Evolutionary conservation across 2,329 filamentous ascomycete genomes (phyloP).

Genomic region (Fusarium annulatum): DNA sequence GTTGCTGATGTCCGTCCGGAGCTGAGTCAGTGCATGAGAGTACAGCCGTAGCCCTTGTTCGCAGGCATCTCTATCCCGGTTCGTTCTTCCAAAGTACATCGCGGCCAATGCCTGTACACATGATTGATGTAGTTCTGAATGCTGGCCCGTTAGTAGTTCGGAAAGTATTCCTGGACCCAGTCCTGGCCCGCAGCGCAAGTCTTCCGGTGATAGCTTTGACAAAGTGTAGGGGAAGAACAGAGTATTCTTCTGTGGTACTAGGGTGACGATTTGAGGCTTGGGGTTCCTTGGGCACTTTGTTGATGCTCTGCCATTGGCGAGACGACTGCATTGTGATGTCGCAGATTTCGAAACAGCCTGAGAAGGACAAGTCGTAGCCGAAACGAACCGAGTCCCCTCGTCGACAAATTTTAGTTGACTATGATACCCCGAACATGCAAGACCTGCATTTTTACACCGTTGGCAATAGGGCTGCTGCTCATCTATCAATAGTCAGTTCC

Average conservation of each 20-base stretch:
- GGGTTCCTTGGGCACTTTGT: not conserved
- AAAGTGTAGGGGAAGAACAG: constrained; percentile 25
- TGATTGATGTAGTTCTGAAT: constrained; percentile 11
- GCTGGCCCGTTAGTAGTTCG: not conserved
- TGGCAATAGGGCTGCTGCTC: constrained; percentile 28
- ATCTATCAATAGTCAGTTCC: not conserved
- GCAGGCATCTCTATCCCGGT: constrained; percentile 9
- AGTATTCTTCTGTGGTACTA: not conserved
- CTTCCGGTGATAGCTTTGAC: constrained; percentile 9
- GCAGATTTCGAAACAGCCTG: not conserved
- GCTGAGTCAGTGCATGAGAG: constrained; percentile 17
- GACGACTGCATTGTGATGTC: not conserved
- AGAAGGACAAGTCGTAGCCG: not conserved
- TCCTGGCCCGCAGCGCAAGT: not conserved
- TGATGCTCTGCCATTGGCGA: not conserved
- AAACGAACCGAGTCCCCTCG: constrained; percentile 13
- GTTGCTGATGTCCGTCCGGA: constrained; percentile 11
- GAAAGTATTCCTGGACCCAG: not conserved
- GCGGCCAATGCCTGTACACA: constrained; percentile 18
- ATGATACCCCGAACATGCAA: constrained; percentile 22
- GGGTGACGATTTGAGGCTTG: not conserved
- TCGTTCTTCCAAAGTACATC: constrained; percentile 21
- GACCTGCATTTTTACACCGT: constrained; percentile 22
- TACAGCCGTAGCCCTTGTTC: constrained; percentile 11
- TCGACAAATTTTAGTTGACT: constrained; percentile 32